A percentile compares a stretch with the other conserved stretches of the same genome.
phyloP scores from a whole-genome alignment of 1,284 basidiomycete species.

The Ceratobasidium sp. region DNA sequence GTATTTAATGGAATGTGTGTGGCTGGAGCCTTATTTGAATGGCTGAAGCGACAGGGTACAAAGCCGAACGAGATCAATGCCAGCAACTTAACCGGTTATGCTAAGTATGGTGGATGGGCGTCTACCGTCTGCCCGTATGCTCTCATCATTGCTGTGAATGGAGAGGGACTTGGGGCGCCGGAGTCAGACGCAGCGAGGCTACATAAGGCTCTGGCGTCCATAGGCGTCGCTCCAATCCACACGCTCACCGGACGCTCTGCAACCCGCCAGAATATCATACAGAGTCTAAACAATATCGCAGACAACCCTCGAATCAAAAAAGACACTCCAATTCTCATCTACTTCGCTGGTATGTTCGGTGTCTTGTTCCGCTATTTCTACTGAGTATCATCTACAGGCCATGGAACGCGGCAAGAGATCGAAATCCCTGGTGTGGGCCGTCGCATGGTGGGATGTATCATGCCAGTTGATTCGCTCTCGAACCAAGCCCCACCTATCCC shows the following conservation, averaged over 20 bases:
- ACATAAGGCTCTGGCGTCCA: not conserved
- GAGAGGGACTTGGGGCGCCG: slow-evolving; percentile 6
- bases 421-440: not conserved
- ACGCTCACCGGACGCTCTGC: slow-evolving; percentile 9
- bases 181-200: slow-evolving; percentile 14
- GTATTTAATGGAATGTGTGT: too few species aligned
- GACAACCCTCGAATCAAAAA: not conserved
- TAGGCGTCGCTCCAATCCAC: slow-evolving; percentile 11
- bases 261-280: slow-evolving; percentile 30
- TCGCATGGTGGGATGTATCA: not conserved
- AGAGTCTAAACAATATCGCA: not conserved
- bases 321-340: slow-evolving; percentile 20
- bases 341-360: slow-evolving; percentile 20
- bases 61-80: too few species aligned
- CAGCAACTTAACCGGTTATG: too few species aligned
- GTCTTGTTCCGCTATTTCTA: not conserved
- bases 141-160: slow-evolving; percentile 34
- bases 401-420: not conserved
- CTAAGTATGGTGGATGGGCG: not conserved
- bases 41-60: too few species aligned
- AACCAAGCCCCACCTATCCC: not conserved
- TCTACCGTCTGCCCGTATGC: slow-evolving; percentile 17
- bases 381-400: not conserved
- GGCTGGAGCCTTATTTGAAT: too few species aligned
- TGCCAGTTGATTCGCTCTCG: slow-evolving; percentile 15